Evolutionary conservation across 768 basidiomycete genomes (phyloP).

Genomic region (Phylloporus sp.): DNA sequence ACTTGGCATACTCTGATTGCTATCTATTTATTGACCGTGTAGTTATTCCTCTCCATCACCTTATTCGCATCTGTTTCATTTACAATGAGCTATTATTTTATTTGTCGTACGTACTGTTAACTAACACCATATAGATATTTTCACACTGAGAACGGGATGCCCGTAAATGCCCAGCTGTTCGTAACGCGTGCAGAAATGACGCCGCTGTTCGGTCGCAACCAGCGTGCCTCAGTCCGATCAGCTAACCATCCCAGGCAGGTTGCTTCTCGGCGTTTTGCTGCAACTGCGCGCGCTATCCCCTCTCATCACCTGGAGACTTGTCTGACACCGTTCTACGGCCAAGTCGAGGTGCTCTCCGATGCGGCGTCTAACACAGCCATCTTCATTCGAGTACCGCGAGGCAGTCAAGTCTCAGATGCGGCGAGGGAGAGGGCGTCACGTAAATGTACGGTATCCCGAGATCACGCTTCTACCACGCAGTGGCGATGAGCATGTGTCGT

Average conservation of each 20-base stretch:
- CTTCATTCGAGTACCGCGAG: constrained; percentile 15
- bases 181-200: background rate
- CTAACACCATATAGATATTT: constrained; percentile 14
- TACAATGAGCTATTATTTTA: constrained; percentile 15
- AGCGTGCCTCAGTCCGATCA: background rate
- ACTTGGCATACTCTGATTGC: constrained; percentile 1
- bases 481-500: constrained; percentile 26
- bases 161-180: background rate
- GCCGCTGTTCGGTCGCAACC: constrained; percentile 1
- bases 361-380: constrained; percentile 18
- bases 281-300: constrained; percentile 19
- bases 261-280: constrained; percentile 10
- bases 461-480: constrained; percentile 28
- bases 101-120: constrained; percentile 10
- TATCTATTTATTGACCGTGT: constrained; percentile 13
- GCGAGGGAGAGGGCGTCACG: constrained; percentile 11
- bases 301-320: background rate
- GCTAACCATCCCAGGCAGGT: constrained; percentile 3
- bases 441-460: constrained; percentile 29
- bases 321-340: constrained; percentile 5
- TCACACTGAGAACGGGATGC: background rate
- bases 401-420: constrained; percentile 7
- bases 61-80: constrained; percentile 14
- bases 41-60: constrained; percentile 11
- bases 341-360: constrained; percentile 7